Base-by-base conservation (phyloP, 2,329 filamentous ascomycete species). In the Cyphellophora europaea region DNA sequence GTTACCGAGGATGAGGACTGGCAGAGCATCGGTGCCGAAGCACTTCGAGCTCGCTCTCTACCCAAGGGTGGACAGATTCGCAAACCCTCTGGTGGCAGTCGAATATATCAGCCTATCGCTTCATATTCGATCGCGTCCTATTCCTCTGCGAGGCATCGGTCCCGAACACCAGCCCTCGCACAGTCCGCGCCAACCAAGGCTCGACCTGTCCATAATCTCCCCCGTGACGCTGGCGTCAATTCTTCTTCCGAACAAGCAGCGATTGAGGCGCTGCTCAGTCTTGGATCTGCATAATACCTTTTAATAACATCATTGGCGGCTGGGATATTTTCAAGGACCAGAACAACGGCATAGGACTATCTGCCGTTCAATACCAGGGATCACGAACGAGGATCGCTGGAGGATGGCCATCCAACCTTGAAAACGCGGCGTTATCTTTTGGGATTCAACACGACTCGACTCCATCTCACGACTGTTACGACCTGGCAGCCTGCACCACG, bases 1-100 rank as follows among this genome's bases (percentile, higher is more conserved):
- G 74, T 84, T 40, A 96, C 91, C 15, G 91, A 96, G 55, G 86
- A 95, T 55, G 89, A 96, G 60, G 88, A 96, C 61, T 95, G 89
- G 88, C 85, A 83, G 30, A 77, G 82, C 34, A 82, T 94, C 43
- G 89, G 87, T 36, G 85, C 88, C 18, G 86, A 82, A 36, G 84
- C 85, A 46, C 72, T 95, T 48, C 79, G 88, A 62, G 79, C 69
- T 59, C 73, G 62, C 63, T 77, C 58, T 53, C 64, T 63, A 49
- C 58, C 53, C 52, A 58, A 48, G 56, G 67, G 32, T 29, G 43
- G 29, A n/a, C 36, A 32, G 14, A 17, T 36, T 2, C 35, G 41
- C 19, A 39, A 38, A 17, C 32, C 57, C 59, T 67, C 54, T 37
- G 56, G 56, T 19, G 61, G 62, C 34, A 59, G 58, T 36, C 55